Base-by-base conservation (phyloP, 768 basidiomycete species). In the Suillus tomentosus region DNA sequence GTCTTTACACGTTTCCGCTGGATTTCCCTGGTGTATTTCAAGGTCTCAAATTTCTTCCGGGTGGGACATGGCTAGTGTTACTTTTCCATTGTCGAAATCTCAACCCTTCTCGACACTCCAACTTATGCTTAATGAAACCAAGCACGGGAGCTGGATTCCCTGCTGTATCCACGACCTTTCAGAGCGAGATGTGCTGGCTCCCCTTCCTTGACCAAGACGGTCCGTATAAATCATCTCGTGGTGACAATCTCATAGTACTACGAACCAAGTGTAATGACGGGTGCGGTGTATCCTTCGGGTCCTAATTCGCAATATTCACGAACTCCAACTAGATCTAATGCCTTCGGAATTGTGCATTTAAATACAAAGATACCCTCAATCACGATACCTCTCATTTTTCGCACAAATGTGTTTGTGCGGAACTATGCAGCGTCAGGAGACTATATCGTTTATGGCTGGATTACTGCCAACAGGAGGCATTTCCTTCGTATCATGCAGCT, bases 161-260 rank as follows among this genome's bases (percentile, higher is more conserved):
- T 1, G 67, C 73, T n/a, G 69, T 66, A 14, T 73, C 73, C 4
- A 47, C 59, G 36, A 34, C 62, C 19, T 54, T 76, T 9, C 73
- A 76, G 60, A 74, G 73, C 51, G 73, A 74, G 53, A 64, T 68
- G 68, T 74, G 73, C 65, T 74, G 73, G 74, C 42, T 71, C 57
- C 60, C 72, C 22, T 58, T 63, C 19, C 55, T 62, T 24, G 50
- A 53, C 43, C 62, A 68, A 54, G 74, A 68, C 19, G 70, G 70
- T 27, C 73, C 73, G 2, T 76, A 76, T 56, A 76, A 71, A 36
- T 74, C 73, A 2, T 74, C 73, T 3, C 73, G 70, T 13, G 73
- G 73, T 9, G 74, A 74, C 43, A 27, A 76, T 48, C 68, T 74
- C 34, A 54, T 74, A 43, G 65, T 74, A 48, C 47, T 74, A 61